Base-by-base conservation (phyloP, 192 early-diverging fungal species). In the Pilaira anomala region DNA sequence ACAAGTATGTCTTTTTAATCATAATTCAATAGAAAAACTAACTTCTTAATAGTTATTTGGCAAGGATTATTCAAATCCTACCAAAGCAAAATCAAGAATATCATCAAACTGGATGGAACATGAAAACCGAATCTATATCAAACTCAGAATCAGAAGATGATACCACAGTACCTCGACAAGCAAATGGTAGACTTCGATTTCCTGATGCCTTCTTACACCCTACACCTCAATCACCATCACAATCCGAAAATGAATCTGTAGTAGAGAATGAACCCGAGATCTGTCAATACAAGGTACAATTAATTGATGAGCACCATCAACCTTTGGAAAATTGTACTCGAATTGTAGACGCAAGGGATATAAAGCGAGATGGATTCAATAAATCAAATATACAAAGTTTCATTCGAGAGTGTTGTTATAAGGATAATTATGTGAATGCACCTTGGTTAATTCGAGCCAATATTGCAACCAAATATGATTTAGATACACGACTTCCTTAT, bases 381-480 rank as follows among this genome's bases (percentile, higher is more conserved):
- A 89, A 88, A 54, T 67, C 75, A 28, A 80, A 84, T 33, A 74
- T 93, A 42, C 82, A 84, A 41, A 76, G 78, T 63, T 89, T 88
- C 62, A 80, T 93, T 28, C 73, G 80, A 30, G 90, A 92, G 41
- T 83, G 79, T 48, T 78, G 76, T 4, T 75, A 73, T 14, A 88
- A 81, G 55, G 91, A 91, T 42, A 70, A 59, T n/a, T 88, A 86
- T 71, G 50, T 81, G 26, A 84, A 81, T n/a, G 79, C 88, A n/a
- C 88, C 89, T 2, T 89, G 87, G 85, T 26, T 87, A 11, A 76
- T 93, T 21, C 79, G 83, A 75, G 88, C 87, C 63, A 19, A 16
- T 41, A 24, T 58, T 8, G 40, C 39, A 0, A 6, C 9, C 11
- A 42, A 7, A 12, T 58, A 58, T 24, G 73, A 65, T 18, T 71